Evolutionary conservation across 495 filamentous ascomycete genomes (phyloP), one percentile per base, ranked within the genome.

Genomic region (Daldinia bambusicola): DNA sequence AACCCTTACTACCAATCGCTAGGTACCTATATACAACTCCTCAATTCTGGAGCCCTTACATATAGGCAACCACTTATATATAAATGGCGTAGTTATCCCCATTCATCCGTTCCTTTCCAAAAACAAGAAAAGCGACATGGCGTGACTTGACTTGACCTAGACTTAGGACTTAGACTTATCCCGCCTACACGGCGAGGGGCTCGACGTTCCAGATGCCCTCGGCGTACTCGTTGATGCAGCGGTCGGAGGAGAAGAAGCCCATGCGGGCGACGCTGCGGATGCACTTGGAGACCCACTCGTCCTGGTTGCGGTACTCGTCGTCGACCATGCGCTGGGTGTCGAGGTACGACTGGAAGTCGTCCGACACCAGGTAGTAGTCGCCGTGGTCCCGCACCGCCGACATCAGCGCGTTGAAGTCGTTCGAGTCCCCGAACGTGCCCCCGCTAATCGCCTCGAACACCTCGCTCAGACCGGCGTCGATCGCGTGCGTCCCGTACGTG

Each of bases 201-300:
- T 98, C 94, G 32, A 96, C 80, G 71, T 97, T 98, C 95, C 95
- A 99, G 75, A 99, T 97, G 55, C 84, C 89, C 80, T 99, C 94
- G 12, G 95, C 95, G 81, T 99, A 99, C 86, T 99, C 96, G 74
- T 93, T 92, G 71, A 98, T 98, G 78, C 96, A 97, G n/a, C 95
- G 86, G 79, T 99, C 95, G 56, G 91, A 93, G 58, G 89, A 93
- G 83, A 99, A 99, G 86, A 98, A 98, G 10, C 95, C 95, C 95
- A 99, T 98, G 16, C 93, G 83, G 12, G 91, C 88, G 2, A 98
- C 95, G 55, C 89, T 92, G 38, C 87, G 90, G 73, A 99, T 98
- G 66, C 86, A 90, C 86, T 97, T 97, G 36, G 86, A 89, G 37
- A 95, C 80, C 95, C 95, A 99, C 74, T 90, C 92, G 61, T 97